phyloP scores from a whole-genome alignment of 768 basidiomycete genomes.

The Macrocybe gigantea region DNA sequence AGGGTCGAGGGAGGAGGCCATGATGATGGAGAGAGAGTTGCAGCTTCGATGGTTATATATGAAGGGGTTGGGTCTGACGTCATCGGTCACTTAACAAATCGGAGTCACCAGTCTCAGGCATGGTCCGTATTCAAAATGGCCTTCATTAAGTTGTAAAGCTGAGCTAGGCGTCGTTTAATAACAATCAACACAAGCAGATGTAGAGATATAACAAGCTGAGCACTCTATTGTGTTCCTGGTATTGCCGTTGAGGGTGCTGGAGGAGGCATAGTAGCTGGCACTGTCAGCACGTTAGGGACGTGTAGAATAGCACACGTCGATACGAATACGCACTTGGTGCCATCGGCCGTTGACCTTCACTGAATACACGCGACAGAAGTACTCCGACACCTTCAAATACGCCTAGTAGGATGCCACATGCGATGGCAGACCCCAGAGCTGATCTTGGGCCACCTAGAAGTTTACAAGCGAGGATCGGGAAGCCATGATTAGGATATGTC shows the following conservation, averaged over 20 bases:
- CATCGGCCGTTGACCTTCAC: conserved; percentile 73
- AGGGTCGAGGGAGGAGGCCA: conserved; percentile 50
- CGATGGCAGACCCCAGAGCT: conserved; percentile 87
- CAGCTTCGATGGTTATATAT: conserved; percentile 11
- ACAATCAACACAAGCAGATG: conserved; percentile 23
- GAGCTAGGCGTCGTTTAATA: conserved; percentile 8
- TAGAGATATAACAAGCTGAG: conserved; percentile 26
- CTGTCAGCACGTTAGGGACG: conserved; percentile 21
- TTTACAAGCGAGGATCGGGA: background rate
- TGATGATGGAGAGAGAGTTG: conserved; percentile 5
- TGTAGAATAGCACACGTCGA: conserved; percentile 2
- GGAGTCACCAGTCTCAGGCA: background rate
- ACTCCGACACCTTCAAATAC: conserved; percentile 96
- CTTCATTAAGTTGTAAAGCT: conserved; percentile 1
- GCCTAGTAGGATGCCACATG: conserved; percentile 93
- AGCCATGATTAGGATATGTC: background rate
- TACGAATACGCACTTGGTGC: conserved; percentile 56
- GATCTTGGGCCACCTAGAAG: conserved; percentile 83
- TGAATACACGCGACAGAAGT: conserved; percentile 82
- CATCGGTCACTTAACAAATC: conserved; percentile 6
- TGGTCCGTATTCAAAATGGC: background rate
- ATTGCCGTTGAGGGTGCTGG: conserved; percentile 34
- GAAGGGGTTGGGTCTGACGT: conserved; percentile 11
- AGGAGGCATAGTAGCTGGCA: conserved; percentile 53
- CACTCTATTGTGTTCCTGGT: conserved; percentile 45